A percentile compares a stretch with the other conserved stretches of the same genome.
Conservation (phyloP, 768 basidiomycete species). For the Collybia sp. region DNA sequence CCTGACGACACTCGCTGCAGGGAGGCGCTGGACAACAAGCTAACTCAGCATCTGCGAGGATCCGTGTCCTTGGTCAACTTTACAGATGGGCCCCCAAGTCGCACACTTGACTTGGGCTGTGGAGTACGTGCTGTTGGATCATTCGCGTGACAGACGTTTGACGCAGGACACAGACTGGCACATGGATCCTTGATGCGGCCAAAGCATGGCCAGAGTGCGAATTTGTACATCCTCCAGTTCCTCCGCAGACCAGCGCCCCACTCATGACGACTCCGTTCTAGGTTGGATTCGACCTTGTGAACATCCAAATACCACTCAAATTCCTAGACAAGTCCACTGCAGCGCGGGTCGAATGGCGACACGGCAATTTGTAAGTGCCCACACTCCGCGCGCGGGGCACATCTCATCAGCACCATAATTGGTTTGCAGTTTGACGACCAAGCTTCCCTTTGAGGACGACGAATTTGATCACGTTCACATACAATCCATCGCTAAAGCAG, state of each 20-base stretch:
- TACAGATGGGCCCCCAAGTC: slow-evolving; percentile 40
- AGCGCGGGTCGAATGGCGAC: slow-evolving; percentile 62
- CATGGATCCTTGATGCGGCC: slow-evolving; percentile 71
- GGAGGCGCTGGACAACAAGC: slow-evolving; percentile 50
- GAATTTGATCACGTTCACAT: slow-evolving; percentile 83
- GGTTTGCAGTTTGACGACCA: slow-evolving; percentile 58
- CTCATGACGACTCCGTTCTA: slow-evolving; percentile 16
- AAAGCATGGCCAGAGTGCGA: slow-evolving; percentile 63
- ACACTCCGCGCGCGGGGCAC: neutral
- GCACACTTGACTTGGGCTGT: slow-evolving; percentile 67
- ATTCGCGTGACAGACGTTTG: slow-evolving; percentile 2
- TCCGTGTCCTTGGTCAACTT: slow-evolving; percentile 63
- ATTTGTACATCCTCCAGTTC: slow-evolving; percentile 41
- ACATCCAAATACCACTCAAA: slow-evolving; percentile 60
- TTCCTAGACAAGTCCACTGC: slow-evolving; percentile 47
- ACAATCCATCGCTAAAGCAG: slow-evolving; percentile 55
- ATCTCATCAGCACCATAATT: neutral
- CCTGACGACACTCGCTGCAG: slow-evolving; percentile 21
- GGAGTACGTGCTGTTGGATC: slow-evolving; percentile 43
- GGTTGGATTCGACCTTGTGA: slow-evolving; percentile 79
- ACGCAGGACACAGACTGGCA: slow-evolving; percentile 44
- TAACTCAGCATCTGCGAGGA: slow-evolving; percentile 42
- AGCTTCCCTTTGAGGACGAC: slow-evolving; percentile 77
- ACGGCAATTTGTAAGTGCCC: slow-evolving; percentile 69
- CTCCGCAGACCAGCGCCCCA: neutral